Evolutionary conservation across 306 rosid species (phyloP).

Genomic region (Glycyrrhiza uralensis): DNA sequence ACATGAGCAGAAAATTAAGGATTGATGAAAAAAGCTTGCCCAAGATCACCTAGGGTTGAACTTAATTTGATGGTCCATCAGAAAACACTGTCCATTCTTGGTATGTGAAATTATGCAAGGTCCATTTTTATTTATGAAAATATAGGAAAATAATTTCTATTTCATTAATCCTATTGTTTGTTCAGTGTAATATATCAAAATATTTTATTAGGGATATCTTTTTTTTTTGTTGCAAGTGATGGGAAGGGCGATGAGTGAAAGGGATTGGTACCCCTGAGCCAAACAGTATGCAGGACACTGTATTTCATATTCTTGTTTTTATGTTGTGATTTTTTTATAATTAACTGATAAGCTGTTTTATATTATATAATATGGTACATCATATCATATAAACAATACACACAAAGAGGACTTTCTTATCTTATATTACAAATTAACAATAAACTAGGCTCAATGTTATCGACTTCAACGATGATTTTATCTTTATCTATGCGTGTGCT

Average conservation of each 20-base stretch:
- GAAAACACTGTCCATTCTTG: background rate
- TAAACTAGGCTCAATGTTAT: constrained; percentile 16
- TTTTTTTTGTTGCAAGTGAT: too few species aligned
- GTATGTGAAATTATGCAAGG: background rate
- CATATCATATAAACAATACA: constrained; percentile 4
- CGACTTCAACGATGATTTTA: constrained; percentile 35
- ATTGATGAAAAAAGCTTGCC: background rate
- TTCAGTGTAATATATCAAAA: background rate
- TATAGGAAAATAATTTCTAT: background rate
- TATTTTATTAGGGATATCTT: background rate
- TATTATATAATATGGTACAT: background rate
- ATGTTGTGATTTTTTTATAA: background rate
- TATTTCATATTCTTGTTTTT: background rate
- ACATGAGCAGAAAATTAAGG: background rate
- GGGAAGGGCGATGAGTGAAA: background rate
- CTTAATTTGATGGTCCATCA: background rate
- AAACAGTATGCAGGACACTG: background rate
- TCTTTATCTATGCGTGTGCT: constrained; percentile 26
- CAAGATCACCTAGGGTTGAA: background rate
- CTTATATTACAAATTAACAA: too few species aligned
- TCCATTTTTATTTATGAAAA: background rate
- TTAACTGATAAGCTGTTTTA: constrained; percentile 1
- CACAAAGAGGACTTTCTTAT: background rate
- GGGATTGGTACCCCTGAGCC: background rate
- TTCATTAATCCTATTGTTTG: background rate